These are phyloP conservation scores for Colletotrichum kahawae DNA, from an alignment of 2,329 filamentous ascomycete species.

Conservation along the genomic window DNA sequence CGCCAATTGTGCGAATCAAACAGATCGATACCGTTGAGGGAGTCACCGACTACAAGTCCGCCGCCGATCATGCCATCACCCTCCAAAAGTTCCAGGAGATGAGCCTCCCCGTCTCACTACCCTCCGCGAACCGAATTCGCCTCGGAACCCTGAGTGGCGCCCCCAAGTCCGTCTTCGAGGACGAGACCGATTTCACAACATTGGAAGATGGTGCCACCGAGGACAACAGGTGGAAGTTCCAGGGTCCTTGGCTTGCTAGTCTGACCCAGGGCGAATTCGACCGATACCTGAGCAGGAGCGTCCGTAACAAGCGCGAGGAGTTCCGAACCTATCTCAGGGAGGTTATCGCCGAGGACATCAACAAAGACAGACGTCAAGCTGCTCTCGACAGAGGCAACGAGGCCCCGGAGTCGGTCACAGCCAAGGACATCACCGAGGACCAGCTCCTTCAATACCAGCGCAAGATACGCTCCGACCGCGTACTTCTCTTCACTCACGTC, in stretches of 20 bases:
- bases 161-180: constrained; percentile 64
- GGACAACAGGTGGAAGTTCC: constrained; percentile 68
- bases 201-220: constrained; percentile 25
- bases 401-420: constrained; percentile 33
- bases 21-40: constrained; percentile 85
- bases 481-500: constrained; percentile 57
- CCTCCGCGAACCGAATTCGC: constrained; percentile 27
- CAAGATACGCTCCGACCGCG: constrained; percentile 55
- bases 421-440: constrained; percentile 50
- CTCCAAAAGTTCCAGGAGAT: constrained; percentile 88
- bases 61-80: constrained; percentile 80
- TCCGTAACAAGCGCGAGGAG: constrained; percentile 56
- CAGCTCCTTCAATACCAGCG: constrained; percentile 59
- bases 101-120: constrained; percentile 70
- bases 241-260: constrained; percentile 69
- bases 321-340: constrained; percentile 60
- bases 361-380: constrained; percentile 35
- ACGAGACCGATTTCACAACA: constrained; percentile 58
- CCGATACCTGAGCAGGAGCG: constrained; percentile 56
- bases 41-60: constrained; percentile 86
- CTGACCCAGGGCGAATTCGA: constrained; percentile 67
- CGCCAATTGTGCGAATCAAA: constrained; percentile 78
- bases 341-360: constrained; percentile 52
- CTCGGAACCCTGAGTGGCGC: constrained; percentile 16
- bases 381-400: constrained; percentile 44